Evolutionary conservation across 148 eudicot species (phyloP).

Genomic region (Nepenthes gracilis): DNA sequence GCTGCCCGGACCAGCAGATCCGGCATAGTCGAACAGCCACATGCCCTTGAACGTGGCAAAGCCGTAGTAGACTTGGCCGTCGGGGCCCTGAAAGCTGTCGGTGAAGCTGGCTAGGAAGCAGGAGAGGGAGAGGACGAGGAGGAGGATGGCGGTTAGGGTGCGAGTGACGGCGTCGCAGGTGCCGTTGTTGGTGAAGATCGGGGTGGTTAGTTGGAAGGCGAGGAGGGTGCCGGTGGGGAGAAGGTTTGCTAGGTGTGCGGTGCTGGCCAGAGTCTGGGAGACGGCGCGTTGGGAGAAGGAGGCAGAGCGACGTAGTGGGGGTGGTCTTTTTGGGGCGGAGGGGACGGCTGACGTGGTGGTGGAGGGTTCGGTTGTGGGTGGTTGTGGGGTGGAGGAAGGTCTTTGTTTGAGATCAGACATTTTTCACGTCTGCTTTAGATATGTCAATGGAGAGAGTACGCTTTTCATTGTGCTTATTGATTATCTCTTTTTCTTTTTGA

Average conservation of each 20-base stretch:
- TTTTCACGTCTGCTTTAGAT: too few relatives aligned
- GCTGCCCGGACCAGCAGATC: constrained; percentile 5
- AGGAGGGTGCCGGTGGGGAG: constrained; percentile 65
- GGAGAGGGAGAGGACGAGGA: constrained; percentile 25
- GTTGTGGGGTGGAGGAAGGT: constrained; percentile 7
- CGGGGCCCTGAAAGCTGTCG: constrained; percentile 36
- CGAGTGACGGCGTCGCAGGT: constrained; percentile 42
- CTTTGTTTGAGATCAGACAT: constrained; percentile 24
- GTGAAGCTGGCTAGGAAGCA: constrained; percentile 58
- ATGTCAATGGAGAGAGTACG: too few relatives aligned
- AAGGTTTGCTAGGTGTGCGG: constrained; percentile 53
- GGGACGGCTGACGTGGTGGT: neutral
- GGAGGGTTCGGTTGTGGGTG: too few relatives aligned
- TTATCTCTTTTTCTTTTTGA: too few relatives aligned
- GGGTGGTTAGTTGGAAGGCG: constrained; percentile 60
- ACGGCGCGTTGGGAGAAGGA: constrained; percentile 14
- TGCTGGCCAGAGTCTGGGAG: constrained; percentile 33
- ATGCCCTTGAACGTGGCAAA: constrained; percentile 43
- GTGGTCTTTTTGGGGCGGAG: neutral
- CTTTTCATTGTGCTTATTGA: too few relatives aligned
- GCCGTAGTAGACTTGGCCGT: constrained; percentile 48
- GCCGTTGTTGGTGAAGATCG: constrained; percentile 59
- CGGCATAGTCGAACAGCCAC: constrained; percentile 36
- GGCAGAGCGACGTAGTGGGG: constrained; percentile 6
- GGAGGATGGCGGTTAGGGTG: constrained; percentile 31